Conservation (phyloP, 2,329 filamentous ascomycete species). For the Graphium sp. region DNA sequence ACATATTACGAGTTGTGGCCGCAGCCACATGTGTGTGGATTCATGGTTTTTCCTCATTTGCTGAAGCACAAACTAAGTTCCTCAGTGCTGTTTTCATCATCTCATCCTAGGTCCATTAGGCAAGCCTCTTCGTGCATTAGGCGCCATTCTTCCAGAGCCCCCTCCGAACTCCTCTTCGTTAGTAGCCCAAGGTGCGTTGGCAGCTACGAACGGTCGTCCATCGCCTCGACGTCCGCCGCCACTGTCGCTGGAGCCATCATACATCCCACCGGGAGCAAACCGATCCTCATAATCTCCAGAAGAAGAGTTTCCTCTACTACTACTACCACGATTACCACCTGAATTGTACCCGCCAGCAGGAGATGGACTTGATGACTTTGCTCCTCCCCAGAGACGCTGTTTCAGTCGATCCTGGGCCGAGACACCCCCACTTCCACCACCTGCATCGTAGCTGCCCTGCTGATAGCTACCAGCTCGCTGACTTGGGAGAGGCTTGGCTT, state of each 20-base stretch:
- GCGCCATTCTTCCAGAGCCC: slow-evolving; percentile 9
- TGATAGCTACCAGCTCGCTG: slow-evolving; percentile 65
- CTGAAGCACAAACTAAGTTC: no score
- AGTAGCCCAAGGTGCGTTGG: slow-evolving; percentile 29
- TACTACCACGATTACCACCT: slow-evolving; percentile 21
- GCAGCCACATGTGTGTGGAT: no score
- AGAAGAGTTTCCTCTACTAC: slow-evolving; percentile 7
- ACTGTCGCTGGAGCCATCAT: slow-evolving; percentile 17
- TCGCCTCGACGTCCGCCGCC: slow-evolving; percentile 12
- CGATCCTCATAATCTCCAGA: slow-evolving; percentile 23
- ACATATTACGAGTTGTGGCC: no score
- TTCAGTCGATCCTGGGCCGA: slow-evolving; percentile 71
- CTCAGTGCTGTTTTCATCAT: no score
- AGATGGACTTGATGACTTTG: slow-evolving; percentile 38
- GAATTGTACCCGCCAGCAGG: slow-evolving; percentile 21
- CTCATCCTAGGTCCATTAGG: slow-evolving; percentile 20
- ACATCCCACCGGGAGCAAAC: slow-evolving; percentile 26
- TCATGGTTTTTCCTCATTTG: no score
- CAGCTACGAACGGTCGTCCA: slow-evolving; percentile 22
- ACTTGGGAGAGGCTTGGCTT: slow-evolving; percentile 48
- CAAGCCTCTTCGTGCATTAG: slow-evolving; percentile 13
- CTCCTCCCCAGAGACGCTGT: slow-evolving; percentile 54
- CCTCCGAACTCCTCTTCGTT: slow-evolving; percentile 16
- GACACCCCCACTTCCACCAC: slow-evolving; percentile 19
- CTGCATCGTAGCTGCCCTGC: slow-evolving; percentile 18